Base-by-base conservation (phyloP, 2,329 filamentous ascomycete species). In the Conoideocrella luteorostrata region DNA sequence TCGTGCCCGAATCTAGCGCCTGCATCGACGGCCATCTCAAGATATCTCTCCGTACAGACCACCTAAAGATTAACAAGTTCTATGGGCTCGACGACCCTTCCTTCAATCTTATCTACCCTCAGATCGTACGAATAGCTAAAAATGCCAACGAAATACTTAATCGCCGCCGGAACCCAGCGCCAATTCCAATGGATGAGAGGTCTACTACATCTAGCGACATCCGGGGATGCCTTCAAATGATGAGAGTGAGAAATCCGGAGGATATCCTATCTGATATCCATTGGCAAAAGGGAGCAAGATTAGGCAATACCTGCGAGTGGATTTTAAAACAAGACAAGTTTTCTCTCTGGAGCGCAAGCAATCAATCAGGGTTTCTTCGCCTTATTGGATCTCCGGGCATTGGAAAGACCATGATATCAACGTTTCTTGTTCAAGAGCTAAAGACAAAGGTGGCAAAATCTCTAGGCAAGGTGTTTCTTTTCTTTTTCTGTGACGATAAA, bases 51-150 rank as follows among this genome's bases (percentile, higher is more conserved):
- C 22, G 41, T 20, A 34, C 44, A 29, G 43, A 48, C 37, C 37
- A 48, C 23, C 24, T 48, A 12, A 48, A 48, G 32, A 41, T 48
- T 15, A 48, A 48, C 18, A 48, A 48, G 17, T 48, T 46, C 23
- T 46, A 41, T n/a, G 40, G 47, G 1, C 2, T 26, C 7, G 26
- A 46, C 13, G 47, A 48, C 38, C 44, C 32, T 29, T 48, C 40
- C 12, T 48, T 48, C 28, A 48, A 48, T 22, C 22, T 34, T 7
- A 13, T 48, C 24, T 48, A 48, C 33, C 47, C 46, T 20, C 11
- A 46, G 30, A 46, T 48, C 21, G 6, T 23, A 12, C 36, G 35
- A 7, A 43, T 46, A 40, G 44, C 44, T 4, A 9, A 22, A 21
- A 32, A 26, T 30, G 21, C 35, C 13, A 36, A 32, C 7, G 24